Evolutionary conservation across 129 eudicot genomes (phyloP).

Genomic region (Mikania micrantha): DNA sequence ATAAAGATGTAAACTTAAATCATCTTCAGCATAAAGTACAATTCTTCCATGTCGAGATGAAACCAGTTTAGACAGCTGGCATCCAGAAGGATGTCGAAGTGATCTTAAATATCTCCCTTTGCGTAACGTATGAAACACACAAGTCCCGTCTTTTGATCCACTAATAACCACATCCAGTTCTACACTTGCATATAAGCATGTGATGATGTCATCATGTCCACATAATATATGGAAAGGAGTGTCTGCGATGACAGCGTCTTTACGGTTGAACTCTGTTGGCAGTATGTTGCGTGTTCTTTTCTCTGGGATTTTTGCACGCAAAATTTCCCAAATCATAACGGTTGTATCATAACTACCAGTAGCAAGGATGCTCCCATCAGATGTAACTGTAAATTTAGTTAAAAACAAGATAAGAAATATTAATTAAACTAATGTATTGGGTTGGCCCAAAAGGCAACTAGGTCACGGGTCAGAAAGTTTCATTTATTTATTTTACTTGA

Average conservation of each 20-base stretch:
- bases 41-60: slow-evolving; percentile 75
- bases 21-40: slow-evolving; percentile 80
- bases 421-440: too few relatives aligned
- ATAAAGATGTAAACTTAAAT: slow-evolving; percentile 77
- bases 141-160: slow-evolving; percentile 97
- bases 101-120: slow-evolving; percentile 87
- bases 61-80: slow-evolving; percentile 74
- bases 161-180: slow-evolving; percentile 95
- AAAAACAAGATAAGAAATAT: too few relatives aligned
- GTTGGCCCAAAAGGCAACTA: too few relatives aligned
- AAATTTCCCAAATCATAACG: slow-evolving; percentile 91
- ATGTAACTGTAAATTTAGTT: slow-evolving; percentile 55
- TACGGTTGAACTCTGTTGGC: slow-evolving; percentile 51
- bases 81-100: slow-evolving; percentile 72
- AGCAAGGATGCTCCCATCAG: slow-evolving; percentile 90
- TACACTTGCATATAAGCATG: slow-evolving; percentile 69
- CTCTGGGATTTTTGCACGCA: slow-evolving; percentile 49
- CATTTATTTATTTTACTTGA: too few relatives aligned
- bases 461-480: too few relatives aligned
- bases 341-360: slow-evolving; percentile 99
- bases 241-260: slow-evolving; percentile 60
- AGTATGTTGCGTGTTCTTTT: slow-evolving; percentile 52
- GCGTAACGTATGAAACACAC: slow-evolving; percentile 76
- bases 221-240: slow-evolving; percentile 89
- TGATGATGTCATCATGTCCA: slow-evolving; percentile 93